Base-by-base conservation (phyloP, 176 grass and related monocot genomes). In the Raddia distichophylla region DNA sequence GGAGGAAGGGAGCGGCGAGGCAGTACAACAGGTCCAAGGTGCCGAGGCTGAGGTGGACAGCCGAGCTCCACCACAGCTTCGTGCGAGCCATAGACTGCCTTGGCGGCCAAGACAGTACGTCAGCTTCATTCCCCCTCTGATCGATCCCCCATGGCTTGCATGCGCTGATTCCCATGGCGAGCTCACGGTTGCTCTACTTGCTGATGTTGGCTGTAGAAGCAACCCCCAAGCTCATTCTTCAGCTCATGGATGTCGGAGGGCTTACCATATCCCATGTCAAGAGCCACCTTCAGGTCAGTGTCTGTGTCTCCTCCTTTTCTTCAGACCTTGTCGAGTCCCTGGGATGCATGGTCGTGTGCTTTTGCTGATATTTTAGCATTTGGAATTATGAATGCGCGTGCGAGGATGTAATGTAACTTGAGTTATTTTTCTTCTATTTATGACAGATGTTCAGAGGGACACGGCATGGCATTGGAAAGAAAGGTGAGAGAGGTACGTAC, bases 201-300 rank as follows among this genome's bases (percentile, higher is more conserved):
- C 19, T 60, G 65, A 42, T 80, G 9, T 27, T 45, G 9, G 8
- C 15, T 81, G 77, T 43, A 99, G 93, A 91, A 40, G 93, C 91
- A 52, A 99, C 93, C 60, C 96, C 96, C 1, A 99, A 99, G 89
- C 93, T 87, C 44, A 94, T 99, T 68, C 92, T 99, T 3, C 87
- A 91, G 85, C 78, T 95, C 63, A 95, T 99, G 96, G 84, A 71
- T 80, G 87, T 93, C 13, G 74, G 60, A 81, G 96, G 91, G 46
- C 88, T 99, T 8, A 95, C 87, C 55, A 93, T 99, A 86, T 89
- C 91, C 71, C 96, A 99, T 74, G 92, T 95, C 34, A 99, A 99
- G 85, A 99, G 93, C 57, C 96, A 99, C 80, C 91, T 99, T 72
- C 96, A 99, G 92, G 96, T 93, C 50, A 45, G 80, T 47, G 46